Evolutionary conservation across 192 early-diverging fungal species (phyloP), one percentile per base, ranked within the genome.

Genomic region (Coemansia sp.): DNA sequence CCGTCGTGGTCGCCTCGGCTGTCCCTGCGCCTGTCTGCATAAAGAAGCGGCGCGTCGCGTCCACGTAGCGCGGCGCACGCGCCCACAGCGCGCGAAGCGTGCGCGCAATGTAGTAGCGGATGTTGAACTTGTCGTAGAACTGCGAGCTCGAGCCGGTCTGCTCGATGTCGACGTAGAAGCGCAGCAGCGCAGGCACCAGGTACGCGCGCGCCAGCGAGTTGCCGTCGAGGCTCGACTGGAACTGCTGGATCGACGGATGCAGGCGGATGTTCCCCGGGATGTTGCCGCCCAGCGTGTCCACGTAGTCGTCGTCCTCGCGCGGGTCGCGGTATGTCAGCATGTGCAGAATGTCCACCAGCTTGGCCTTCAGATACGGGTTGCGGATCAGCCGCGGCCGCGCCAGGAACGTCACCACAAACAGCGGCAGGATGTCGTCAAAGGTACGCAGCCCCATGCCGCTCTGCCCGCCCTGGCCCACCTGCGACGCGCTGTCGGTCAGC

Each of bases 71-170:
- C n/a, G 40, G 59, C 10, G 56, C 58, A 7, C 67, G 67, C 0
- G 77, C 62, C 77, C 77, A 80, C 60, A 80, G 54, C 10, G 67
- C 62, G 6, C 94, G 94, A 65, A 98, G 84, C 8, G 95, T 89
- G 60, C 95, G 92, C 7, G 88, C 88, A 53, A 99, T 95, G 60
- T 97, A 89, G 82, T 97, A 97, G 29, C 97, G 88, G 61, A 95
- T 94, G 73, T 92, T 97, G 80, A 98, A 97, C 74, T 99, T 99
- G 73, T 99, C 97, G 65, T 96, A 99, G 63, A 99, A 99, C 68
- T 97, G 95, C 4, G 90, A 88, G 61, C 85, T 86, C 2, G 86
- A 83, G 16, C 97, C 97, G 18, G 95, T 97, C 42, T 94, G 89
- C 71, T 99, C 97, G 7, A 95, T 92, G 58, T 98, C 96, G 83